Evolutionary conservation across 306 rosid species (phyloP), one percentile per base, ranked within the genome.

Genomic region (Castanea crenata): DNA sequence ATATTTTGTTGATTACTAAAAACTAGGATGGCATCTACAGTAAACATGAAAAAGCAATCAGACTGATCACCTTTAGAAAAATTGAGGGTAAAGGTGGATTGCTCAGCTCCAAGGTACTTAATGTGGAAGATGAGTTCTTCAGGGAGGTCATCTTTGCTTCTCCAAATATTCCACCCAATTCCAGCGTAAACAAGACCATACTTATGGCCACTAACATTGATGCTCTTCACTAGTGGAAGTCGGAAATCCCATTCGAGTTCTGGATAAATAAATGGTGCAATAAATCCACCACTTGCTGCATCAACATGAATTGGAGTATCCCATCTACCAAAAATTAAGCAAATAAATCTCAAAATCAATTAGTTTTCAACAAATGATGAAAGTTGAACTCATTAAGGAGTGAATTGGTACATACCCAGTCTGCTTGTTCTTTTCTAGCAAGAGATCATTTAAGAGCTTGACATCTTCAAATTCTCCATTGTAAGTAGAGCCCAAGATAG

Each of bases 101-200:
- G 87, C 0, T 84, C 87, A 21, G 84, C 82, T 71, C 87, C 87
- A 49, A 84, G 87, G 69, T 84, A 84, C 18, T 84, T 58, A 18
- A 80, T 80, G 32, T 88, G 90, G 67, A 92, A 92, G 69, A 92
- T 69, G 18, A 92, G 94, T 6, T 88, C 91, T 27, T 90, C 64
- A 13, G 97, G 97, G 70, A 92, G 84, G 44, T 92, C 97, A 0
- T 88, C 73, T 55, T 88, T 82, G 67, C 49, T 77, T 55, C 97
- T 92, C 97, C 97, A 92, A 1, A 88, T 69, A 27, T 83, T 82
- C 94, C 97, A 92, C 6, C 97, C 94, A 75, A 92, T 86, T 27
- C 97, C 97, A 16, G 94, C 96, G 79, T 93, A 93, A 13, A 93
- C 96, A 55, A 93, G 94, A 0, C 97, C 97, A 64, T 92, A 92